A percentile compares a stretch with the other conserved stretches of the same genome.
These are phyloP conservation scores for Globisporangium radiosum DNA, from an alignment of 352 stramenopile genomes.

Conservation along the genomic window DNA sequence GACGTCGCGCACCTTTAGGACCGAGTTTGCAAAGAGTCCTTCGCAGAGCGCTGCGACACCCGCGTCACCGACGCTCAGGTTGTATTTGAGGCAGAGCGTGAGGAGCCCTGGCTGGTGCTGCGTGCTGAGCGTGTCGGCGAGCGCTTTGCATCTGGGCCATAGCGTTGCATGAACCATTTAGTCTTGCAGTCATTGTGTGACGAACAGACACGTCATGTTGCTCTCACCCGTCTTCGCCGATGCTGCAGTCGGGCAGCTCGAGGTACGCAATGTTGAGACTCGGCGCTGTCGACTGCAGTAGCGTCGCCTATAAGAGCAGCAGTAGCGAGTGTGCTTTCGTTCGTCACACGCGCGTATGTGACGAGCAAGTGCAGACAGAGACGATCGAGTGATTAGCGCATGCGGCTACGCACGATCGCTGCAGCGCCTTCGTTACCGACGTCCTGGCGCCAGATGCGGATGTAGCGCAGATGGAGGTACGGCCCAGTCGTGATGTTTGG, in stretches of 20 bases:
- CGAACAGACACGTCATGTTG: background rate
- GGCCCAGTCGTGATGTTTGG: conserved; percentile 55
- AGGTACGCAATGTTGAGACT: conserved; percentile 69
- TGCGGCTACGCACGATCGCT: conserved; percentile 42
- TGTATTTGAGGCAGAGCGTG: conserved; percentile 75
- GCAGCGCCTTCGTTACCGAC: conserved; percentile 65
- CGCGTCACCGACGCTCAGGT: conserved; percentile 47
- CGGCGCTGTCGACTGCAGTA: conserved; percentile 34
- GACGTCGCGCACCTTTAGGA: conserved; percentile 39
- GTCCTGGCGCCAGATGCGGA: conserved; percentile 79
- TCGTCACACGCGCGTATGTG: background rate
- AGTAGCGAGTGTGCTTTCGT: too few relatives aligned
- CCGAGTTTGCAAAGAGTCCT: conserved; percentile 58
- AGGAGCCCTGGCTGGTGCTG: conserved; percentile 57
- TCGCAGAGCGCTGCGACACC: conserved; percentile 51
- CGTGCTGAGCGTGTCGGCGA: conserved; percentile 38
- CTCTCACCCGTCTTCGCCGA: conserved; percentile 40
- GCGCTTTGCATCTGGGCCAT: conserved; percentile 37
- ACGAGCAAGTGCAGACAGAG: too few relatives aligned
- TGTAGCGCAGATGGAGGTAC: conserved; percentile 64
- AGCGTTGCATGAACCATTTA: too few relatives aligned
- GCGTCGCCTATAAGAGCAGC: conserved; percentile 21
- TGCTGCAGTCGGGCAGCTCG: conserved; percentile 73
- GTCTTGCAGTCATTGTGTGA: background rate
- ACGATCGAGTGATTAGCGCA: too few relatives aligned